Percentiles rank a stretch among this genome's conserved stretches.
Evolutionary conservation across 2,329 filamentous ascomycete genomes (phyloP).

Genomic region (Talaromyces pinophilus): DNA sequence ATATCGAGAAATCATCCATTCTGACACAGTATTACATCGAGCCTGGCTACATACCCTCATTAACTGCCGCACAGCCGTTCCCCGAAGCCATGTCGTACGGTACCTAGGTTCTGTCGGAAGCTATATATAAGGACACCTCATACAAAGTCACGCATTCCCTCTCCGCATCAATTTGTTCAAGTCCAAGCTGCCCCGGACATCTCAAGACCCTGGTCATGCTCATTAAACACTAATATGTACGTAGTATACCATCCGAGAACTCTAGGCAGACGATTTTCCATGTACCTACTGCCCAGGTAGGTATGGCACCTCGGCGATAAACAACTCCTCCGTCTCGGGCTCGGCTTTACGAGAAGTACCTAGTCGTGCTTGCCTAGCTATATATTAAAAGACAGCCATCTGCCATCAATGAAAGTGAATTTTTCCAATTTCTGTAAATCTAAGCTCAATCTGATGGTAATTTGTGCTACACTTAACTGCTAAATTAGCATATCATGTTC

Average conservation of each 20-base stretch:
- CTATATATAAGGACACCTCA: no score
- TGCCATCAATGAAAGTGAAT: background rate
- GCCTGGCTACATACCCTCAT: background rate
- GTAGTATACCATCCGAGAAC: background rate
- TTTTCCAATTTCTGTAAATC: background rate
- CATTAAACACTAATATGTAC: background rate
- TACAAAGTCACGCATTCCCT: background rate
- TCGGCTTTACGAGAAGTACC: conserved; percentile 4
- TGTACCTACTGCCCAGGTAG: background rate
- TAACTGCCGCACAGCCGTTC: background rate
- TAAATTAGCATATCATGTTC: conserved; percentile 30
- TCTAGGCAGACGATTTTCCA: background rate
- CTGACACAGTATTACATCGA: no score
- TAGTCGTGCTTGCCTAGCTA: background rate
- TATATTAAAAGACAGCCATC: background rate
- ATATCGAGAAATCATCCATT: background rate
- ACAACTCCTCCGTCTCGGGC: background rate
- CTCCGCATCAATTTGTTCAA: background rate
- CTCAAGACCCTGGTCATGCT: background rate
- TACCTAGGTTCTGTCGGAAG: background rate
- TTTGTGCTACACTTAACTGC: background rate
- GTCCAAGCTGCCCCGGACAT: background rate
- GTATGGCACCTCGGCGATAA: conserved; percentile 4
- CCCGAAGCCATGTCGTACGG: background rate
- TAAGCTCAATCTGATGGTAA: background rate